Base-by-base conservation (phyloP, 1,139 yeast species). In the Casaregolazyma suthepensis region DNA sequence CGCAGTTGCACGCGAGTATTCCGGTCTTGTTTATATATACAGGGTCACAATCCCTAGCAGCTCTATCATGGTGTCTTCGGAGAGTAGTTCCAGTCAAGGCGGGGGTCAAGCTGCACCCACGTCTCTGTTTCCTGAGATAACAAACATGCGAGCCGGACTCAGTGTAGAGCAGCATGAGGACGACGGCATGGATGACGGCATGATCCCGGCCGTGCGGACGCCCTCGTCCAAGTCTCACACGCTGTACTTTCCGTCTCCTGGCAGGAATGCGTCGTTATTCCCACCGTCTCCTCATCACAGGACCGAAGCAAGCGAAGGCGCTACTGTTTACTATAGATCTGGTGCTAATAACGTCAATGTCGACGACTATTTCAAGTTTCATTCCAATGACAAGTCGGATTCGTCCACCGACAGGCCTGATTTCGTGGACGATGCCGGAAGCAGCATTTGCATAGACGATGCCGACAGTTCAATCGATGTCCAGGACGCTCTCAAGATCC, bases 391-490 rank as follows among this genome's bases (percentile, higher is more conserved):
- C 17, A 35, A 35, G 17, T 35, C 40, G 9, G 40, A 35, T 1
- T 19, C 42, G 13, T 20, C 15, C 31, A 31, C 19, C n/a, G 22
- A 17, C 23, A 45, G 38, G 15, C 18, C 54, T 15, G 43, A 42
- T 2, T 42, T 55, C 9, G 53, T 60, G 7, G 66, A 66, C 52
- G 71, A 67, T 45, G 69, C 68, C 6, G 69, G 63, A 17, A 62
- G 65, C 38, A 66, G 69, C 45, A 56, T 69, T 10, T 66, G 70
- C 55, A 63, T 69, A 10, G 72, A 69, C 48, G 70, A 66, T 37
- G 64, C 59, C 47, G 68, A 63, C 20, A 65, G 64, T 15, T 67
- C 60, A 43, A 54, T 54, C 19, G 57, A 53, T 42, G 56, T 63
- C 31, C 61, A 62, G 45, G 56, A 63, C 38, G 65, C 68, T 19